Percentiles rank a stretch among this genome's conserved stretches.
Evolutionary conservation across 2,329 filamentous ascomycete species (phyloP).

Genomic region (Ophiostoma ulmi): DNA sequence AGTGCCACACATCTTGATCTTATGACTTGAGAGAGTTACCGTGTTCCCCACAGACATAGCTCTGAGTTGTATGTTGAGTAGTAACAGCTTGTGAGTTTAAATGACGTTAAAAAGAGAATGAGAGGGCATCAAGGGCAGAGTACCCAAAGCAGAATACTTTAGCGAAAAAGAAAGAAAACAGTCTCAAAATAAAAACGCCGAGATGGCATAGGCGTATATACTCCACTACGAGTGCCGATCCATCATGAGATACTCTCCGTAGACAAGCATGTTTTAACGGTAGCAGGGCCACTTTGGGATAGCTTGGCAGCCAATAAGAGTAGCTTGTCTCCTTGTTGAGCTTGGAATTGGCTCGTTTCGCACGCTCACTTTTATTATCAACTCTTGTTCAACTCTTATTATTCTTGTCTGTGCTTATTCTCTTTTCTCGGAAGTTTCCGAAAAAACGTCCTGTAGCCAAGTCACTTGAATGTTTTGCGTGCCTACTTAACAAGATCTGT

Average conservation of each 20-base stretch:
- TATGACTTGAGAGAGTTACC: background rate
- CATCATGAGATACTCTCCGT: slow-evolving; percentile 10
- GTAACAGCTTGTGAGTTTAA: background rate
- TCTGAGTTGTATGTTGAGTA: background rate
- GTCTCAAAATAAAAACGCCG: background rate
- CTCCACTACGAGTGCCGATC: background rate
- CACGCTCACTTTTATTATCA: too few species aligned
- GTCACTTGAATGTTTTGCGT: background rate
- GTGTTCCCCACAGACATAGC: background rate
- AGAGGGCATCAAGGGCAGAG: too few species aligned
- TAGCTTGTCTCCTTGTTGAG: background rate
- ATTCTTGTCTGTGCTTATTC: too few species aligned
- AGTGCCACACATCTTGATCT: background rate
- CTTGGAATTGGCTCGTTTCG: background rate
- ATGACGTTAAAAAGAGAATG: too few species aligned
- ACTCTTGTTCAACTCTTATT: too few species aligned
- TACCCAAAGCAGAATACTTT: background rate
- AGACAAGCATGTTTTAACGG: background rate
- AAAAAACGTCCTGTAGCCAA: background rate
- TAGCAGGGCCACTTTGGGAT: background rate
- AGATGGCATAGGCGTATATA: background rate
- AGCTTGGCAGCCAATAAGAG: background rate
- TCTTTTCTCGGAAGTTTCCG: background rate
- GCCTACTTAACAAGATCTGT: background rate
- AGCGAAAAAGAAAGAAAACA: background rate